phyloP scores from a whole-genome alignment of 164 flowering plant species.

The Berberis vulgaris region DNA sequence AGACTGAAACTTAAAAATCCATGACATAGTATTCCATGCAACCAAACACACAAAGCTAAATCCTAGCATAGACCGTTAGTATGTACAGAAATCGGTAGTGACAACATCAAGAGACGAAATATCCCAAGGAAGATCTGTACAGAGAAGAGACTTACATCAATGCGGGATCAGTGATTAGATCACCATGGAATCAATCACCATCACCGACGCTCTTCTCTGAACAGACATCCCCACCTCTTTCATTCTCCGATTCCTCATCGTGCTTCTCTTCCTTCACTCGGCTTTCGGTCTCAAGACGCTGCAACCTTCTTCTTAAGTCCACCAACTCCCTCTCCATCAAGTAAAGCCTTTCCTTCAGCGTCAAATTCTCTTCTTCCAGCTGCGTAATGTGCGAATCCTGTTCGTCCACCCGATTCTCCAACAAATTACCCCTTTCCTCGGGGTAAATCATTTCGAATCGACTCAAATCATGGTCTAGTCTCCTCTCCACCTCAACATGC shows the following conservation, averaged over 20 bases:
- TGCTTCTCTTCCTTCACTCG: not conserved
- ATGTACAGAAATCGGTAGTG: too few relatives aligned
- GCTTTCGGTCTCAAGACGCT: not conserved
- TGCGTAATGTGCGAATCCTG: conserved; percentile 7
- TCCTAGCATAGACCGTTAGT: too few relatives aligned
- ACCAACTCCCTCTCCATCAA: conserved; percentile 8
- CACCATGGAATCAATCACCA: not conserved
- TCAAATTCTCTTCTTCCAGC: conserved; percentile 7
- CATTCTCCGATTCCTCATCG: not conserved
- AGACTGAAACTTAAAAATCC: too few relatives aligned
- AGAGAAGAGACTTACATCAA: too few relatives aligned
- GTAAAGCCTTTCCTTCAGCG: conserved; percentile 6
- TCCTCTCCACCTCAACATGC: conserved; percentile 11
- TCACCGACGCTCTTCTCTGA: conserved; percentile 10
- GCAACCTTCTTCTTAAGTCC: conserved; percentile 6
- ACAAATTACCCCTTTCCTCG: not conserved
- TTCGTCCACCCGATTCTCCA: conserved; percentile 1
- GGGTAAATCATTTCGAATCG: conserved; percentile 9
- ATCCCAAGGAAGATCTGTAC: too few relatives aligned
- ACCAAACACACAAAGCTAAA: too few relatives aligned
- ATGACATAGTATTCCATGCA: too few relatives aligned
- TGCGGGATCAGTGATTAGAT: too few relatives aligned
- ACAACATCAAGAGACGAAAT: too few relatives aligned
- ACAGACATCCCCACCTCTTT: conserved; percentile 7
- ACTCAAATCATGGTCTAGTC: conserved; percentile 9